Base-by-base conservation (phyloP, 176 grass and related monocot genomes). In the Avena insularis region DNA sequence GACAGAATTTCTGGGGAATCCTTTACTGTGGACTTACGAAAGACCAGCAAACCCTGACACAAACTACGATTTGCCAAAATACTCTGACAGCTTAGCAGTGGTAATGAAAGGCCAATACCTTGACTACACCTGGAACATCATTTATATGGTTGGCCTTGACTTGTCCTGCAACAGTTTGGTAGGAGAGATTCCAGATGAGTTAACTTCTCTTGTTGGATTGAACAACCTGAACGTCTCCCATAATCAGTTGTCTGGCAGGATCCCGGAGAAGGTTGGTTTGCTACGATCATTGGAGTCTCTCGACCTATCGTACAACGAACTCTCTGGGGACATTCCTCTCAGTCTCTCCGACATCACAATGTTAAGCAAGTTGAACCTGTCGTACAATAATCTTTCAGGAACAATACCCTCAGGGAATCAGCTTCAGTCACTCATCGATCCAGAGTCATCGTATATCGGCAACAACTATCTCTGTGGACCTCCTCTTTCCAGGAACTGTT, bases 341-440 rank as follows among this genome's bases (percentile, higher is more conserved):
- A 47, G 71, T 35, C 4, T 14, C 15, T 78, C 62, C 0, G 11
- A 65, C 62, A 65, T 65, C 4, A 15, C 62, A 14, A 33, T 11
- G 27, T 33, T 65, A 1, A 15, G 62, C 62, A 66, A 33, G 25
- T 12, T 88, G 16, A 85, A 88, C 63, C 55, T 91, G 0, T 86
- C 90, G 0, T 62, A 86, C 33, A 91, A 91, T 9, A 91, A 91
- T 29, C 53, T 88, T 12, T 91, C 86, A 15, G 86, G 83, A 62
- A 74, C 8, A 65, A 79, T 82, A 53, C 86, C 86, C 1, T 76
- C 29, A 0, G 81, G 81, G 0, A 20, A 65, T 25, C 84, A 91
- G 61, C 65, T 87, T 0, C 57, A 74, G 23, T 29, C 81, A 56
- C 75, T 87, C n/a, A 33, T 1, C 6, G 81, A 84, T 49, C 8